Conservation (phyloP, 2,329 filamentous ascomycete genomes). For the Beauveria rudraprayagi region DNA sequence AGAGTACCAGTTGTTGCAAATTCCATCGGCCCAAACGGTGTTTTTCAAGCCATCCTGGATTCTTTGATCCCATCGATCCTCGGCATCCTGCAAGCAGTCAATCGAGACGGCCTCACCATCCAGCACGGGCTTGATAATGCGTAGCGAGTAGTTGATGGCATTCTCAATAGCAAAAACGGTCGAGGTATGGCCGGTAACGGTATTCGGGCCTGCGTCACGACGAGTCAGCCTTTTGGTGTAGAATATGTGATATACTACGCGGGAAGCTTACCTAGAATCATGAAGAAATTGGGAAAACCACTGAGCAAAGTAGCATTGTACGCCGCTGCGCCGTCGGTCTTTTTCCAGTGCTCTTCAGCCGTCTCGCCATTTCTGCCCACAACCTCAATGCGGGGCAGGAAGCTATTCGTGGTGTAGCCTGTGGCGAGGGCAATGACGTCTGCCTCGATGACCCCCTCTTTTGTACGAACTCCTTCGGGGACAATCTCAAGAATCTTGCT, state of each 20-base stretch:
- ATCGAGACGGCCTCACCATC: constrained; percentile 23
- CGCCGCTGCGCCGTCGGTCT: constrained; percentile 51
- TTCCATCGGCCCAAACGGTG: constrained; percentile 26
- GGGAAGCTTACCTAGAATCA: constrained; percentile 39
- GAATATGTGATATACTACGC: no score
- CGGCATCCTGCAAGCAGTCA: constrained; percentile 27
- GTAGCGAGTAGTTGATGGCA: constrained; percentile 50
- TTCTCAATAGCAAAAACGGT: constrained; percentile 55
- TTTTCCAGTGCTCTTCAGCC: constrained; percentile 47
- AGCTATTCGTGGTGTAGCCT: constrained; percentile 49
- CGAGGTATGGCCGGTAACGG: constrained; percentile 52
- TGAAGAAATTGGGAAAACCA: constrained; percentile 58
- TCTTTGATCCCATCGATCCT: constrained; percentile 23
- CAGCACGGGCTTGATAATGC: constrained; percentile 44
- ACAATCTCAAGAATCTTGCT: constrained; percentile 41
- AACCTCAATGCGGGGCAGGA: constrained; percentile 45
- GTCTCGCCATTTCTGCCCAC: constrained; percentile 41
- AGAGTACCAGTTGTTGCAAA: constrained; percentile 32
- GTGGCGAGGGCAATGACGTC: constrained; percentile 56
- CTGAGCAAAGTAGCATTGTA: constrained; percentile 52
- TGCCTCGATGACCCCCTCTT: constrained; percentile 36
- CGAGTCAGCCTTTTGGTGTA: background rate
- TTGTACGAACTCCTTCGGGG: constrained; percentile 27
- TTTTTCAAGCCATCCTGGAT: constrained; percentile 25
- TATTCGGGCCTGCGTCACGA: constrained; percentile 43